Evolutionary conservation across 495 filamentous ascomycete species (phyloP).

Genomic region (Thermothielavioides terrestris): DNA sequence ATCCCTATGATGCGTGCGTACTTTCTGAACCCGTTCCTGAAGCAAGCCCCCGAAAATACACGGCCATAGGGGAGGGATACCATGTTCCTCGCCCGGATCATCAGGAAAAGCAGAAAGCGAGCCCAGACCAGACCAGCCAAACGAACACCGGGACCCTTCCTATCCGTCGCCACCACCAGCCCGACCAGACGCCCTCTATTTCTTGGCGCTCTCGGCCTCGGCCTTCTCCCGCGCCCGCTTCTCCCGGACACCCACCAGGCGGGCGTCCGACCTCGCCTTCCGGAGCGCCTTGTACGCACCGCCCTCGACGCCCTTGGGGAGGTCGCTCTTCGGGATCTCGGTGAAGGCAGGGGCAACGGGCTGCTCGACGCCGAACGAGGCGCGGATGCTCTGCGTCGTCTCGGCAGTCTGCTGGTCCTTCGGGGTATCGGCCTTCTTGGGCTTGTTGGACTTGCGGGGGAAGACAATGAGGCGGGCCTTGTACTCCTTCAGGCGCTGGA

Average conservation of each 20-base stretch:
- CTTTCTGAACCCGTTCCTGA: constrained; percentile 22
- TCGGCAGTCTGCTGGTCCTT: constrained; percentile 76
- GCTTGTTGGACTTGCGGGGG: constrained; percentile 86
- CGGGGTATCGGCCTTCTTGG: constrained; percentile 82
- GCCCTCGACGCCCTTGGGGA: constrained; percentile 67
- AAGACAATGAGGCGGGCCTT: constrained; percentile 90
- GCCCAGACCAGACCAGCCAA: constrained; percentile 38
- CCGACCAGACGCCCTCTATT: constrained; percentile 54
- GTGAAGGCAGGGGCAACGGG: constrained; percentile 53
- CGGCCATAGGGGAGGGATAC: constrained; percentile 16
- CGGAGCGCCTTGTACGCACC: constrained; percentile 78
- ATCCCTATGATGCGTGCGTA: constrained; percentile 31
- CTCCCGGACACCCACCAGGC: constrained; percentile 72
- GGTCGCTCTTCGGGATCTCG: constrained; percentile 74
- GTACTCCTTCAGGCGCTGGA: constrained; percentile 94
- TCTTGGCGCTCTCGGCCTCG: constrained; percentile 75
- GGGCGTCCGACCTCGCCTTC: constrained; percentile 75
- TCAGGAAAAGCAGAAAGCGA: constrained; percentile 33
- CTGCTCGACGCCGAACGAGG: constrained; percentile 57
- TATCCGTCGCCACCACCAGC: constrained; percentile 17
- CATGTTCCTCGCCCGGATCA: constrained; percentile 24
- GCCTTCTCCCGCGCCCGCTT: constrained; percentile 92
- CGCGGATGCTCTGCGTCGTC: constrained; percentile 46
- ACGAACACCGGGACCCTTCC: constrained; percentile 31
- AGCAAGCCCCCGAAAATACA: constrained; percentile 22